phyloP scores from a whole-genome alignment of 345 rosid species.

The Hibiscus trionum region DNA sequence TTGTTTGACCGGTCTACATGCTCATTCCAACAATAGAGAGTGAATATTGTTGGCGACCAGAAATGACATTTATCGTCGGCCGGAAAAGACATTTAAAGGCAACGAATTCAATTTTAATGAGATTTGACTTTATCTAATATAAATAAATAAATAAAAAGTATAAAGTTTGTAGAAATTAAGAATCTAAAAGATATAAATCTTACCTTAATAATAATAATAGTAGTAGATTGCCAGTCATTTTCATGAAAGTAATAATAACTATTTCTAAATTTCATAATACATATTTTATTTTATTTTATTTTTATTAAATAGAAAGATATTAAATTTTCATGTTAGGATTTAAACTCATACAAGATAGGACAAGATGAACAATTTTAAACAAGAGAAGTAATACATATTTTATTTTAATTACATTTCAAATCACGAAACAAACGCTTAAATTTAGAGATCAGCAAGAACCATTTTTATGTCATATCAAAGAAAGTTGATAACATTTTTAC shows the following conservation, averaged over 20 bases:
- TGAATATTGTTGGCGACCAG: background rate
- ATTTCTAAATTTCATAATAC: background rate
- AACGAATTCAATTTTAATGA: background rate
- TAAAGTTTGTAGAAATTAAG: background rate
- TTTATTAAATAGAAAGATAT: no score
- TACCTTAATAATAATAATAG: no score
- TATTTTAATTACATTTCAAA: background rate
- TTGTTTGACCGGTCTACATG: no score
- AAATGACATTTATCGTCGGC: background rate
- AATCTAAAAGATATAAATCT: background rate
- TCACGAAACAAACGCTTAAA: background rate
- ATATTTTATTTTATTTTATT: no score
- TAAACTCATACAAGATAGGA: no score
- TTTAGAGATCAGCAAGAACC: background rate
- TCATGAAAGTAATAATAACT: no score
- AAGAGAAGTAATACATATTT: background rate
- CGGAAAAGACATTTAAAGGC: no score
- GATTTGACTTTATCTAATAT: no score
- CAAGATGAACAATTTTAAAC: no score
- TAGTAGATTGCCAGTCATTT: no score
- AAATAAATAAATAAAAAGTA: background rate
- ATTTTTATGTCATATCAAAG: background rate
- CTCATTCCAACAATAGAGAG: no score
- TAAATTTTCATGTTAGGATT: no score
- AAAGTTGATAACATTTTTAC: background rate